Conservation (phyloP, 306 rosid genomes). For the Casuarina cunninghamiana region DNA sequence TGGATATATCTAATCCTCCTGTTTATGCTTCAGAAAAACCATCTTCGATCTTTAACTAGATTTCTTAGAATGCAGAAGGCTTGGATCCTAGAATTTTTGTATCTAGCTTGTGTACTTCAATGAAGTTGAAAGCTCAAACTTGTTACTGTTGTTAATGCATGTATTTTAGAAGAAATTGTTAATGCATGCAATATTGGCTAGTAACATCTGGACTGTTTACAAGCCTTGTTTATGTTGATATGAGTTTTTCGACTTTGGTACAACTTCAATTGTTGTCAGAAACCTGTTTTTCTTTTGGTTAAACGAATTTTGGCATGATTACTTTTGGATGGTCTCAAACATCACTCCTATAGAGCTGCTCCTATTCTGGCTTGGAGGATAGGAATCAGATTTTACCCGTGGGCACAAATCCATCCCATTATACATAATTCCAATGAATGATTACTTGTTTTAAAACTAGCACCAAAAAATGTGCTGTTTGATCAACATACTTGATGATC, state of each 20-base stretch:
- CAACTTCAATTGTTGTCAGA: not conserved
- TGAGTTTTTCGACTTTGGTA: not conserved
- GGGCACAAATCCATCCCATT: no score
- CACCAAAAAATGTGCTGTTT: no score
- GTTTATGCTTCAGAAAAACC: constrained; percentile 11
- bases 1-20: constrained; percentile 25
- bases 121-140: not conserved
- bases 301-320: not conserved
- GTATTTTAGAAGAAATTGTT: no score
- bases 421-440: no score
- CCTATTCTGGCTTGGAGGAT: no score
- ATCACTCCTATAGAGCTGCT: no score
- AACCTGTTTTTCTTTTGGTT: not conserved
- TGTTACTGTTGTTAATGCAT: not conserved
- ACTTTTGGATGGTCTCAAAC: not conserved
- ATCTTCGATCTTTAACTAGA: constrained; percentile 9
- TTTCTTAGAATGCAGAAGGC: constrained; percentile 8
- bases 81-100: constrained; percentile 16
- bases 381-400: no score
- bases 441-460: no score
- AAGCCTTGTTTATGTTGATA: not conserved
- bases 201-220: not conserved
- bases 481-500: not conserved
- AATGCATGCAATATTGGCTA: not conserved
- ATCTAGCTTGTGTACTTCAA: constrained; percentile 2